Base-by-base conservation (phyloP, 179 eudicot genomes). In the Amaranthus tricolor region DNA sequence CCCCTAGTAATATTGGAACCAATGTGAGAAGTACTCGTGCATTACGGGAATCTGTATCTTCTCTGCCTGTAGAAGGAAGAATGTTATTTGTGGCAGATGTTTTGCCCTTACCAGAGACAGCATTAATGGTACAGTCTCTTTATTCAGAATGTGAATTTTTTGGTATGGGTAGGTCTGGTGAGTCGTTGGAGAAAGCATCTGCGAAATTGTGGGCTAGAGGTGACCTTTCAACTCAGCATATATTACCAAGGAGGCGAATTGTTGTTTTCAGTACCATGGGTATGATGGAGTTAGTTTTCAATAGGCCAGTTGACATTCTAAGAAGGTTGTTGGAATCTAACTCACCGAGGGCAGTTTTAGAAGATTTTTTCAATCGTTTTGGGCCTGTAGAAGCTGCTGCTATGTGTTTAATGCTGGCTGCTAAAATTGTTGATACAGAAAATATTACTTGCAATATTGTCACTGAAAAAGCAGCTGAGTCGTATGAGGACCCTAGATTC, bases 221-320 rank as follows among this genome's bases (percentile, higher is more conserved):
- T 66, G 99, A 96, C 75, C 96, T 96, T 76, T 91, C 92, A 20
- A 89, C 90, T 40, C 99, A 96, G 65, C 99, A 96, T 86, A 85
- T 96, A 80, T 70, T 96, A 72, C 97, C 99, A 43, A 89, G 98
- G 85, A 88, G 98, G 82, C 90, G 90, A 83, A 75, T 86, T 53
- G 91, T 96, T 72, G 82, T 93, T 72, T 96, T 96, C 84, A 93
- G 99, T 84, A 96, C 98, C 60, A 90, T 93, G 98, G 99, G 99
- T 56, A 89, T 96, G 98, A 91, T 96, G 98, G 98, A 89, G 77
- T 85, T 96, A 65, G 93, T 91, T 82, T 93, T 96, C 82, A 93
- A 93, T 78, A 82, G 97, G 82, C 99, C 99, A 54, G 90, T 96
- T 71, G 99, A 96, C 84, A 88, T 96, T 69, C 79, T 96, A 76